Evolutionary conservation across 2,329 filamentous ascomycete species (phyloP).

Genomic region (Aulographum hederae): DNA sequence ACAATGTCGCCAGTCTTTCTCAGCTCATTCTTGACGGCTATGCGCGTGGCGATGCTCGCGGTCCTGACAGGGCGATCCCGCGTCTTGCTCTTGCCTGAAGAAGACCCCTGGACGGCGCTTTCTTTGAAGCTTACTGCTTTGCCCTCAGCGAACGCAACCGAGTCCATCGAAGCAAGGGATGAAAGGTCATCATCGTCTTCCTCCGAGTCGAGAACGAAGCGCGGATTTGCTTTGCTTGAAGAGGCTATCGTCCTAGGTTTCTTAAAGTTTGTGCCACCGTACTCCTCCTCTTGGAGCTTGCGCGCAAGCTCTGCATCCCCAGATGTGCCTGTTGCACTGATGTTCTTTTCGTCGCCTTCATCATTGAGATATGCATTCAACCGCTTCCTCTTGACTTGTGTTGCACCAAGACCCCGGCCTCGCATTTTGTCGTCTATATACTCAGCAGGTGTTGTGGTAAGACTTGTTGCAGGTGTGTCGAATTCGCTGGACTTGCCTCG

Average conservation of each 20-base stretch:
- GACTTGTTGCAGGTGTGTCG: conserved; percentile 45
- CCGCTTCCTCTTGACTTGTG: conserved; percentile 6
- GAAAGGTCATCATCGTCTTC: neutral
- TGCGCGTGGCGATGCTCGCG: too few species aligned
- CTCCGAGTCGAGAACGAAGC: neutral
- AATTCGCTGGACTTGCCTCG: conserved; percentile 34
- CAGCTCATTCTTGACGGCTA: neutral
- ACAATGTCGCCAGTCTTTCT: neutral
- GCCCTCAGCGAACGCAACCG: neutral
- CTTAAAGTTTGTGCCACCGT: conserved; percentile 12
- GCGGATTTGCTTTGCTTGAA: too few species aligned
- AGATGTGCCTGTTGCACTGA: too few species aligned
- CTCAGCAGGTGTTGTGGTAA: conserved; percentile 33
- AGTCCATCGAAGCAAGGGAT: neutral
- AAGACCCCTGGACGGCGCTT: too few species aligned
- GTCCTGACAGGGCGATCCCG: too few species aligned
- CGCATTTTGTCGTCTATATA: conserved; percentile 15
- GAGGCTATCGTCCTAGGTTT: neutral
- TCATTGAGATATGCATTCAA: conserved; percentile 13
- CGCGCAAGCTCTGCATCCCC: conserved; percentile 36
- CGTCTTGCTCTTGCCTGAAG: neutral
- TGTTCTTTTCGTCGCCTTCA: conserved; percentile 15
- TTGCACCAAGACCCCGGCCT: conserved; percentile 8
- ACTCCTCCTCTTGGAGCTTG: conserved; percentile 37
- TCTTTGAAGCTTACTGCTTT: too few species aligned